phyloP scores from a whole-genome alignment of 495 filamentous ascomycete species.

The Letharia lupina region DNA sequence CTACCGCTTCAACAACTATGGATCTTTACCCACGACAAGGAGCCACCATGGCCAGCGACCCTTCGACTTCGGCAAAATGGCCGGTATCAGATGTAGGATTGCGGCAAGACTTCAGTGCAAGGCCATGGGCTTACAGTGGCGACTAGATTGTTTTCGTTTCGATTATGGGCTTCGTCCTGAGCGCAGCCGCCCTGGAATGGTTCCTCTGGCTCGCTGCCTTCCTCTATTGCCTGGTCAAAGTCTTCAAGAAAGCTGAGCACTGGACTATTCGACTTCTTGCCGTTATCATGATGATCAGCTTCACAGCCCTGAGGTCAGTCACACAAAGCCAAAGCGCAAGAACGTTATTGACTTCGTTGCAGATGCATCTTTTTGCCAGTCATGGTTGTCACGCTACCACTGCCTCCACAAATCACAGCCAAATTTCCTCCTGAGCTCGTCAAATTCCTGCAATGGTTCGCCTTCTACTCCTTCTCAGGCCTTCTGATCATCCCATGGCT shows the following conservation, averaged over 20 bases:
- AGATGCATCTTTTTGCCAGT: conserved; percentile 85
- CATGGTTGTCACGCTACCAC: conserved; percentile 88
- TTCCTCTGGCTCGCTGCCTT: conserved; percentile 89
- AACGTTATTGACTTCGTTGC: conserved; percentile 2
- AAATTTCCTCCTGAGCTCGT: conserved; percentile 64
- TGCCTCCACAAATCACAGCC: conserved; percentile 60
- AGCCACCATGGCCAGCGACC: conserved; percentile 4
- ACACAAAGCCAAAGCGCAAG: background rate
- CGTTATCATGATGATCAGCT: conserved; percentile 63
- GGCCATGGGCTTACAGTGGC: background rate
- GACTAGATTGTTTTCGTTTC: conserved; percentile 68
- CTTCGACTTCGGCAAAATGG: conserved; percentile 5
- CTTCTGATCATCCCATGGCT: conserved; percentile 86
- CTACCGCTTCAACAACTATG: background rate
- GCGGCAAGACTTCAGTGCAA: background rate
- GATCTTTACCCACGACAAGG: background rate
- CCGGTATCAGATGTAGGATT: conserved; percentile 6
- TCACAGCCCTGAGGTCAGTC: conserved; percentile 64
- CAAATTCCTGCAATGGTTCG: conserved; percentile 79
- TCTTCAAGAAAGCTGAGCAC: conserved; percentile 82
- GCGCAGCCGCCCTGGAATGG: conserved; percentile 87
- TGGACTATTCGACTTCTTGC: conserved; percentile 73
- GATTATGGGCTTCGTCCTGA: conserved; percentile 74
- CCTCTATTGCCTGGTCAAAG: conserved; percentile 81
- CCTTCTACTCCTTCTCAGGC: conserved; percentile 87